Evolutionary conservation across 352 stramenopile species (phyloP).

Genomic region (Globisporangium paddicum): DNA sequence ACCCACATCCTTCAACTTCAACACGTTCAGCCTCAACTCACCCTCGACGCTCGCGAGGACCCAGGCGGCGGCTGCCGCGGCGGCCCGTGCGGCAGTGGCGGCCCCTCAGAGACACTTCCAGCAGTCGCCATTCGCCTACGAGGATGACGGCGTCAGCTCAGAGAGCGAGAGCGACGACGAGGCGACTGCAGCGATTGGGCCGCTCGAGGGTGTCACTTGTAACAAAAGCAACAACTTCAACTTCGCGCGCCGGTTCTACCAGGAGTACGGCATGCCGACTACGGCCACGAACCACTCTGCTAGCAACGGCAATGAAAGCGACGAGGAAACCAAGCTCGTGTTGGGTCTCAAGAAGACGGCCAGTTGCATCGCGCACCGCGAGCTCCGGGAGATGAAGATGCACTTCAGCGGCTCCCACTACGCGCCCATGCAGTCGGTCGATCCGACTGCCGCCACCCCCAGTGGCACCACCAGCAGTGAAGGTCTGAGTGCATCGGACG

Average conservation of each 20-base stretch:
- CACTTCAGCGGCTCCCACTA: conserved; percentile 39
- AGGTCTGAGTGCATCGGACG: conserved; percentile 9
- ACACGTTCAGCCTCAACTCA: conserved; percentile 7
- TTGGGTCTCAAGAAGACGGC: conserved; percentile 48
- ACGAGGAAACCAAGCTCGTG: conserved; percentile 30
- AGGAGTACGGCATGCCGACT: conserved; percentile 23
- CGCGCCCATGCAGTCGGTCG: conserved; percentile 24
- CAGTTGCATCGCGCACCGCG: conserved; percentile 46
- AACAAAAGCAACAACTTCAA: conserved; percentile 1
- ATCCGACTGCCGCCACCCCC: not conserved
- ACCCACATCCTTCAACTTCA: not conserved
- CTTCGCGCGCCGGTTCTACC: conserved; percentile 21
- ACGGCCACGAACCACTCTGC: conserved; percentile 6
- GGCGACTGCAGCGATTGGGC: not conserved
- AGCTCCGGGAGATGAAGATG: conserved; percentile 36
- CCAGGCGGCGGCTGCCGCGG: conserved; percentile 7
- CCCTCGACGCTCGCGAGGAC: conserved; percentile 4
- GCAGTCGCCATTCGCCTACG: not conserved
- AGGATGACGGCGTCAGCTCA: not conserved
- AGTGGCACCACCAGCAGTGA: not conserved
- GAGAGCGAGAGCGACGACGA: conserved; percentile 5
- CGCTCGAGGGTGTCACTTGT: not conserved
- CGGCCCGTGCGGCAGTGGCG: conserved; percentile 3
- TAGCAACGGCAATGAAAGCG: conserved; percentile 13
- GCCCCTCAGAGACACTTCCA: not conserved